These are phyloP conservation scores for Nicotiana paniculata DNA, from an alignment of 257 asterid genomes.

Conservation along the genomic window DNA sequence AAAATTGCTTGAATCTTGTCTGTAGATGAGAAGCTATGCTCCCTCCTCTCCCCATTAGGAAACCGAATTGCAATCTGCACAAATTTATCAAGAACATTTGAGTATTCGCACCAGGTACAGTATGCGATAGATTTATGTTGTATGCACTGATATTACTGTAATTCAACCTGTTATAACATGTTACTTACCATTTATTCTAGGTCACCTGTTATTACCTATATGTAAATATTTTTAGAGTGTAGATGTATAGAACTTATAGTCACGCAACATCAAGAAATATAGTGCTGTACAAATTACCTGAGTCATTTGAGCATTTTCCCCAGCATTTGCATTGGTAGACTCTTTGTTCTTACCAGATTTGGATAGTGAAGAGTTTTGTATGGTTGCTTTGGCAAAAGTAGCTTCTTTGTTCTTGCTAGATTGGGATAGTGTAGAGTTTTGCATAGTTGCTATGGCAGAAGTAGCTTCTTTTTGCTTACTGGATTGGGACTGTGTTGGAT, in stretches of 20 bases:
- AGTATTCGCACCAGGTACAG: background rate
- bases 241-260: background rate
- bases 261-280: background rate
- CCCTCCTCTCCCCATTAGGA: constrained; percentile 86
- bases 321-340: constrained; percentile 10
- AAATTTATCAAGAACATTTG: background rate
- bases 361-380: constrained; percentile 10
- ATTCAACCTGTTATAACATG: background rate
- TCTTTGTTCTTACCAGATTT: background rate
- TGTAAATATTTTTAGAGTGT: too few relatives aligned
- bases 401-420: constrained; percentile 17
- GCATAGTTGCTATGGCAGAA: constrained; percentile 14
- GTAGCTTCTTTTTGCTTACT: constrained; percentile 17
- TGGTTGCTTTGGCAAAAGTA: constrained; percentile 17
- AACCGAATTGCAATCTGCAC: constrained; percentile 66
- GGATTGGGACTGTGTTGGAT: constrained; percentile 18
- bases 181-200: background rate
- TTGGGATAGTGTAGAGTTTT: constrained; percentile 19
- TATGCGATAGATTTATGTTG: background rate
- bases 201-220: background rate
- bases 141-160: background rate
- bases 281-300: constrained; percentile 32
- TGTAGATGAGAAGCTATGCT: constrained; percentile 48
- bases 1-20: constrained; percentile 61
- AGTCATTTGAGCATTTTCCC: constrained; percentile 42